Evolutionary conservation across 1,139 yeast species (phyloP), one percentile per base, ranked within the genome.

Genomic region (Yamadazyma buinensis): DNA sequence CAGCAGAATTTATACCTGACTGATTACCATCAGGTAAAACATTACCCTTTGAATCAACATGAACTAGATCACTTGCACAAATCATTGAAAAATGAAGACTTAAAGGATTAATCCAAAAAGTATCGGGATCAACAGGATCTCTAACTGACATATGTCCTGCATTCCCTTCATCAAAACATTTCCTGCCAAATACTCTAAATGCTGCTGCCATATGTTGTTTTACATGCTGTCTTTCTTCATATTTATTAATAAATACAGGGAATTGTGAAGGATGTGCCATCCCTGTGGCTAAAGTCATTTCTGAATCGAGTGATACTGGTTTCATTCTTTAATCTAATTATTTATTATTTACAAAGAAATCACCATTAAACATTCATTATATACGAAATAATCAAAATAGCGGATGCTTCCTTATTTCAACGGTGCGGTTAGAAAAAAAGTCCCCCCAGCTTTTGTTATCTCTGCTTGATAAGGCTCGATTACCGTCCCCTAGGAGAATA

Each of bases 131-230:
- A 27, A 80, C 77, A 3, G 92, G 92, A 48, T 84, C 94, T 41
- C 88, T 70, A 11, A 83, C 68, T 2, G 88, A 79, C 35, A 84
- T 82, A 52, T 84, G 94, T 23, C 92, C 94, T 1, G 92, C 85
- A 13, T 76, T 56, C 5, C 94, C 94, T 52, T 80, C 84, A 12
- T 77, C 65, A 55, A 63, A 84, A 11, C 84, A 84, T 45, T 72
- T 74, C 43, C 88, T 67, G 5, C 84, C 84, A 55, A 84, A 81
- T 2, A 80, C 75, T 36, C 94, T 67, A 61, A 83, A 84, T 0
- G 87, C 87, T 15, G 78, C 88, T 2, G 94, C 92, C 79, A 81
- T 72, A 49, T 83, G 92, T 35, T 87, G 19, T 17, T 17, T 17
- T 5, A 17, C 19, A 17, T 17, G 19, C 19, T 17, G 7, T 17